Evolutionary conservation across 2,329 filamentous ascomycete genomes (phyloP).

Genomic region (Sclerotinia nivalis): DNA sequence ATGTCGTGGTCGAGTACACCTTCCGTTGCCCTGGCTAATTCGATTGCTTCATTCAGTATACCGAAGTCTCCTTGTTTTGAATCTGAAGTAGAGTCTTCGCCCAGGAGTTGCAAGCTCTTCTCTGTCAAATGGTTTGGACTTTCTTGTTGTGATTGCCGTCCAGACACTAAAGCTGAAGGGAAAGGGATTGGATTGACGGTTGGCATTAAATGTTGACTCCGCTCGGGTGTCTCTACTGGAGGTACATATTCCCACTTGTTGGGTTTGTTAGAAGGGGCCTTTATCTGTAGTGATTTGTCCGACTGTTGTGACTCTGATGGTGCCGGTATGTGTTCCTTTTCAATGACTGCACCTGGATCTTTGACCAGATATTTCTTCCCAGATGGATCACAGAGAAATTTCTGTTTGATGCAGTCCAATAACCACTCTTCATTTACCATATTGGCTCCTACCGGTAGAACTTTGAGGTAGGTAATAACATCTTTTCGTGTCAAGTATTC

Average conservation of each 20-base stretch:
- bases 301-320: slow-evolving; percentile 17
- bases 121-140: background rate
- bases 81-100: background rate
- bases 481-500: slow-evolving; percentile 64
- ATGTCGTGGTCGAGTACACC: slow-evolving; percentile 13
- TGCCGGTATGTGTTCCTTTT: slow-evolving; percentile 4
- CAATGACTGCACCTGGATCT: slow-evolving; percentile 19
- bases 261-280: slow-evolving; percentile 46
- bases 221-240: slow-evolving; percentile 44
- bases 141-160: background rate
- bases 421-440: slow-evolving; percentile 71
- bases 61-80: background rate
- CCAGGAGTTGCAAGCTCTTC: background rate
- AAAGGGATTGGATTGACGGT: background rate
- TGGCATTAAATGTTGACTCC: slow-evolving; percentile 32
- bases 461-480: slow-evolving; percentile 56
- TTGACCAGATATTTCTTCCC: slow-evolving; percentile 60
- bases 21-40: slow-evolving; percentile 6
- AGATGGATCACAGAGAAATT: slow-evolving; percentile 57
- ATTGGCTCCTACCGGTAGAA: slow-evolving; percentile 45
- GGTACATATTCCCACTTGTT: slow-evolving; percentile 45
- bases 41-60: slow-evolving; percentile 4
- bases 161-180: background rate
- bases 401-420: slow-evolving; percentile 65
- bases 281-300: slow-evolving; percentile 48